Evolutionary conservation across 1,284 basidiomycete species (phyloP), one percentile per base, ranked within the genome.

Genomic region (Chiua sp.): DNA sequence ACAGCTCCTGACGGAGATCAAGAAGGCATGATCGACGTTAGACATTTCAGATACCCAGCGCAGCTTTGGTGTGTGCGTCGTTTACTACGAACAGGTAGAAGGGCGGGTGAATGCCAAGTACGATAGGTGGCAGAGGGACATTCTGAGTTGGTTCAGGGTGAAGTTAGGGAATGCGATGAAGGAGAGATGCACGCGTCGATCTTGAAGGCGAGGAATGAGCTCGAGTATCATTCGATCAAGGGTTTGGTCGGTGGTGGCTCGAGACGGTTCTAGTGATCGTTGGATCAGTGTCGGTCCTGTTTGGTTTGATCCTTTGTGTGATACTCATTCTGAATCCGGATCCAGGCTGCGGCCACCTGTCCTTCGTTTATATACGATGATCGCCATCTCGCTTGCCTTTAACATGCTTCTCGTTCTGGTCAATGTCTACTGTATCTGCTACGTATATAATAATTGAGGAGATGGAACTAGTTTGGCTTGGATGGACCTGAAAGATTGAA

Each of bases 31-130:
- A 1, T 90, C 94, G 51, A 98, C 95, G 1, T 98, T 99, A 71
- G 97, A 99, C 77, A 98, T 94, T 18, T 93, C 94, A 22, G 96
- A 98, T 68, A 96, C 94, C 16, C 90, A 92, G 68, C 94, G 92
- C 67, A 87, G 88, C 53, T 98, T 98, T 72, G 95, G 93, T 3
- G 93, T 97, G 7, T 96, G 94, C 68, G 86, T 97, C 48, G 92
- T 99, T 69, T 94, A 98, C 78, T 98, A 98, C 76, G 96, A 98
- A 75, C 96, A 98, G 73, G 97, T 98, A 22, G 98, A 99, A 77
- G 88, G 93, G 56, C 88, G 96, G 67, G 97, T 99, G 70, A 98
- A 98, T 73, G 94, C 96, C 61, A 98, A 98, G 81, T 98, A 98
- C 76, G 98, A 99, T 73, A 82, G 94, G 11, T 98, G 97, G 97